phyloP scores from a whole-genome alignment of 2,329 filamentous ascomycete genomes.

The Leptographium radiaticola region DNA sequence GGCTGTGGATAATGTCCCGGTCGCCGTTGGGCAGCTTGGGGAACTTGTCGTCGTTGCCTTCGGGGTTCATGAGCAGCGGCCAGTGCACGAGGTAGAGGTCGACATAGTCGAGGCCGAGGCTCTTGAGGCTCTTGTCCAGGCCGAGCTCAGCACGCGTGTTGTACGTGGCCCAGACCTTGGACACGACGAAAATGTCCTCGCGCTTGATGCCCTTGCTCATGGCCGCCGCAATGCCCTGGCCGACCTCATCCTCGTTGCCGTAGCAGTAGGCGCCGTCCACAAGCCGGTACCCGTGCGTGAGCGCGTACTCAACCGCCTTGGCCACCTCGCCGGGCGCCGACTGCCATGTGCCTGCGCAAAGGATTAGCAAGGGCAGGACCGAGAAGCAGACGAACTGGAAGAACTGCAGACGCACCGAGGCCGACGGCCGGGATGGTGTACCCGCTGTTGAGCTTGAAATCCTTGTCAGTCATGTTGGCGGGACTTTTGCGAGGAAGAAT shows the following conservation, averaged over 20 bases:
- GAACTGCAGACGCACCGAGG: conserved; percentile 31
- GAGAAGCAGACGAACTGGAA: not conserved
- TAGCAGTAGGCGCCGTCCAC: conserved; percentile 68
- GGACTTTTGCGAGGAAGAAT: not conserved
- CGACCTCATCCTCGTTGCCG: conserved; percentile 73
- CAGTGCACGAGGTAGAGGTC: conserved; percentile 78
- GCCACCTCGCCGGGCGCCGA: conserved; percentile 44
- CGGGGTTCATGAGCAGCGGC: conserved; percentile 69
- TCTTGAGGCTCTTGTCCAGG: conserved; percentile 59
- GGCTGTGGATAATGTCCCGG: conserved; percentile 56
- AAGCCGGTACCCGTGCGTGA: conserved; percentile 43
- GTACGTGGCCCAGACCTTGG: conserved; percentile 77
- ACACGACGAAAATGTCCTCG: conserved; percentile 70
- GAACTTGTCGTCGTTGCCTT: conserved; percentile 61
- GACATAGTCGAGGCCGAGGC: conserved; percentile 65
- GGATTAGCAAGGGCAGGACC: not conserved
- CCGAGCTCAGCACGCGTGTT: conserved; percentile 55
- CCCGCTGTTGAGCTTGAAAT: conserved; percentile 53
- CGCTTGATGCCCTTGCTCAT: conserved; percentile 59
- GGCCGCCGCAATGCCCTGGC: conserved; percentile 61
- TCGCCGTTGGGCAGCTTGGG: conserved; percentile 61
- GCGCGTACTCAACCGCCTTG: conserved; percentile 43
- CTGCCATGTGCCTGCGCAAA: conserved; percentile 47
- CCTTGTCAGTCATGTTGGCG: conserved; percentile 37
- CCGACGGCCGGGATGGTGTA: conserved; percentile 50